These are phyloP conservation scores for Diospyros lotus DNA, from an alignment of 148 eudicot species.

Conservation along the genomic window DNA sequence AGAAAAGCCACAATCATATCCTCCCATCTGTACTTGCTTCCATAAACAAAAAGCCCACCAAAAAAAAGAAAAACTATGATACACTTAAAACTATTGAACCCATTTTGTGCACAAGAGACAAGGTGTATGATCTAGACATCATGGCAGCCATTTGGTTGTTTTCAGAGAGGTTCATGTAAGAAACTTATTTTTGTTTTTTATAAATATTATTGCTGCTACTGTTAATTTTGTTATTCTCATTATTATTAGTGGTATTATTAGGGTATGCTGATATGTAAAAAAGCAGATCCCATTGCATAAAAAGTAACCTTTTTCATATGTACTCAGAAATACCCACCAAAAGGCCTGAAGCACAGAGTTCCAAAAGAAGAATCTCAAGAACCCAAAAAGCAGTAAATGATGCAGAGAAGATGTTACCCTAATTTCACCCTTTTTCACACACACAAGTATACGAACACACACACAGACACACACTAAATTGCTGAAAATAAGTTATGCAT, in stretches of 20 bases:
- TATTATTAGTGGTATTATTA: conserved; percentile 15
- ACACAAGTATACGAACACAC: background rate
- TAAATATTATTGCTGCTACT: conserved; percentile 2
- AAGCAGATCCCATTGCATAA: conserved; percentile 75
- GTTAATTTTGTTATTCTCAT: conserved; percentile 16
- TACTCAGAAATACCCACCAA: conserved; percentile 51
- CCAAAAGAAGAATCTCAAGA: conserved; percentile 54
- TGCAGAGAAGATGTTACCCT: conserved; percentile 22
- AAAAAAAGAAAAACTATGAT: conserved; percentile 21
- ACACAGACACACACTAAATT: no score
- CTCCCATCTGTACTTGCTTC: conserved; percentile 27
- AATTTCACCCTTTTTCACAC: background rate
- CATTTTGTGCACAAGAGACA: conserved; percentile 33
- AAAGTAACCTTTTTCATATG: conserved; percentile 51
- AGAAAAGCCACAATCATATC: conserved; percentile 15
- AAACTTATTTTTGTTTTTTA: background rate
- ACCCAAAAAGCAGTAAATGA: conserved; percentile 22
- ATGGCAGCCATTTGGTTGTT: conserved; percentile 24
- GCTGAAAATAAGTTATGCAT: no score
- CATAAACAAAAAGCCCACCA: conserved; percentile 23
- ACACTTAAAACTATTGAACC: conserved; percentile 25
- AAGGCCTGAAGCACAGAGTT: conserved; percentile 51
- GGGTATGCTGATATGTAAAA: conserved; percentile 50
- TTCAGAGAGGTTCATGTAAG: conserved; percentile 19
- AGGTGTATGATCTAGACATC: conserved; percentile 31